Base-by-base conservation (phyloP, 805 yeast genomes). In the Candida dendrica region DNA sequence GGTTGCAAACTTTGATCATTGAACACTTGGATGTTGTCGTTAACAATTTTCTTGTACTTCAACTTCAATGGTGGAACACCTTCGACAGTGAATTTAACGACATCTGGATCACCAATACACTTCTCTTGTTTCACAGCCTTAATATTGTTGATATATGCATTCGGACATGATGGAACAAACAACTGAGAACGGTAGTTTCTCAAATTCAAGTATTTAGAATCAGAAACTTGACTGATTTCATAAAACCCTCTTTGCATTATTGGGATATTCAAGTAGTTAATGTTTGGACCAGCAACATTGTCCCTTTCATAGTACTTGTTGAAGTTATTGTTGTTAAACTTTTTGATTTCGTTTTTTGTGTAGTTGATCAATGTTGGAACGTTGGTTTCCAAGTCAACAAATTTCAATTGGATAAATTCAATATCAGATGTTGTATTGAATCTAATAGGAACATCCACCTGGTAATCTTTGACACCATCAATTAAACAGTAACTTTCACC, bases 41-140 rank as follows among this genome's bases (percentile, higher is more conserved):
- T 63, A 18, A 72, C 58, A 14, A 66, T 51, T 45, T 77, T 78
- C 36, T 71, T 72, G 53, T 81, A 82, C 34, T 68, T 65, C 30
- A 84, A 62, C 18, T 73, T 74, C 44, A 84, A 60, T 0, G 98
- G 98, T 1, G 91, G 81, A 2, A 88, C 84, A 41, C 98, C 97
- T 16, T 67, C 61, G 1, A 81, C 74, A 2, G 72, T 66, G 27
- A 91, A 69, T 13, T 63, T 61, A 1, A 81, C 61, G 18, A 71
- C 63, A 48, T 79, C 85, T 3, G 59, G 39, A 15, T 71, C 77
- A 27, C 82, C 86, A 30, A 79, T 64, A 65, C 98, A 93, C 48
- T 74, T 71, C 50, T 80, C 77, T 13, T 46, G 43, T 10, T 45
- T 43, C 32, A 55, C 57, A 6, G 55, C 42, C 0, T 58, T 54